Evolutionary conservation across 805 yeast genomes (phyloP), one percentile per base, ranked within the genome.

Genomic region (Metschnikowia continentalis): DNA sequence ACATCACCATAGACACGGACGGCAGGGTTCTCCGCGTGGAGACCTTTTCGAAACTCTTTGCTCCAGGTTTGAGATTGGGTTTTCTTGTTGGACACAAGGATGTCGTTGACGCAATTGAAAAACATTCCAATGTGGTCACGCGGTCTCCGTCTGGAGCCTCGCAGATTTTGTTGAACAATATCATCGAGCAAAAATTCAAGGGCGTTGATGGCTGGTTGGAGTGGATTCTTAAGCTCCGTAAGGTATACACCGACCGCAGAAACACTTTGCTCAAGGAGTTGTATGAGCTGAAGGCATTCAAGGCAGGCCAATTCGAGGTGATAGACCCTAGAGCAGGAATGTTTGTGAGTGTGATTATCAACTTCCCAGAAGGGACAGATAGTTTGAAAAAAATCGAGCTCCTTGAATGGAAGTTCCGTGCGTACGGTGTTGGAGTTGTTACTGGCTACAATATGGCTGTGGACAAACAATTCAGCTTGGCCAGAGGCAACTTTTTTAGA

Each of bases 181-280:
- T 58, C 14, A 54, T 60, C 17, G 49, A 56, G 19, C 56, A 54
- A 32, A 62, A 50, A 19, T 54, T 52, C 39, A 57, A 55, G 10
- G 60, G 60, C n/a, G 53, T 57, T 3, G 58, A 53, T 42, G 79
- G 81, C 2, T 78, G 79, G 78, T 54, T 77, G 15, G 51, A 63
- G 42, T 78, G 81, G 82, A 69, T 76, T 35, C 69, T 73, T 60
- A 72, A 76, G 57, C 70, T 80, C 48, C 76, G 82, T 42, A 66
- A 64, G 6, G 68, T 74, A 5, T 80, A 79, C 55, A 62, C 75
- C 3, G 72, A 68, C 47, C 67, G 83, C 53, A 67, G 77, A 59
- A 67, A 78, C 50, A 62, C 69, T 4, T 49, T 63, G 42, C 53
- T 64, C 38, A 48, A 51, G 35, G 42, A 49, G 14, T 42, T 63